These are phyloP conservation scores for Thielaviopsis punctulata DNA, from an alignment of 2,329 filamentous ascomycete genomes.

Conservation along the genomic window DNA sequence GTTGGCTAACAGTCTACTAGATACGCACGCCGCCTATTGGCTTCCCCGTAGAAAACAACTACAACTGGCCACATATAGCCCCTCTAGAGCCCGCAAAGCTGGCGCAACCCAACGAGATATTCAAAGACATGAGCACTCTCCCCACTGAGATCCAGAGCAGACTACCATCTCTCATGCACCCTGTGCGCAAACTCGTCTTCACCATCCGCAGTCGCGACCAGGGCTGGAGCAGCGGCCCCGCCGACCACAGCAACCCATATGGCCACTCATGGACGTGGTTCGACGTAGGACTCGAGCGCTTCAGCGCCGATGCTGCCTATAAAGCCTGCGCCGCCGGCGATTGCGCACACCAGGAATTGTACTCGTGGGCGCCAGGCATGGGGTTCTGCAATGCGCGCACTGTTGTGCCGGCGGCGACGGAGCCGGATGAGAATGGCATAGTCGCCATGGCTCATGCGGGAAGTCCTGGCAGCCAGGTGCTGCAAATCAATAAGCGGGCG, in stretches of 20 bases:
- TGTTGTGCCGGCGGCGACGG: conserved; percentile 19
- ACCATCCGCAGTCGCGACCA: conserved; percentile 40
- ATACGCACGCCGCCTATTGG: conserved; percentile 26
- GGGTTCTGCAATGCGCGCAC: conserved; percentile 22
- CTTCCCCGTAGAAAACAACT: too few species aligned
- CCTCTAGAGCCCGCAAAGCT: background rate
- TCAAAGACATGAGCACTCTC: background rate
- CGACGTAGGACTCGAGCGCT: conserved; percentile 41
- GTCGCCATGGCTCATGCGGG: conserved; percentile 24
- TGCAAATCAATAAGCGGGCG: conserved; percentile 31
- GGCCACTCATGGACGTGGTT: conserved; percentile 41
- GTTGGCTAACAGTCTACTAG: conserved; percentile 14
- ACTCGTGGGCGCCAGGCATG: conserved; percentile 12
- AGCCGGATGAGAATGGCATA: conserved; percentile 7
- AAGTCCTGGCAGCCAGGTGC: conserved; percentile 21
- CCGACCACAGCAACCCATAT: background rate
- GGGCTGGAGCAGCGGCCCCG: conserved; percentile 29
- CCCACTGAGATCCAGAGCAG: conserved; percentile 10
- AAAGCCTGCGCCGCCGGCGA: conserved; percentile 20
- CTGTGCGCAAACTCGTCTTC: conserved; percentile 45
- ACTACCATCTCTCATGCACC: conserved; percentile 25
- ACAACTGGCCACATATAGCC: too few species aligned
- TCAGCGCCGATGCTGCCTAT: conserved; percentile 16
- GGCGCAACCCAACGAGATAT: background rate
- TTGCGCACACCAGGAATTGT: background rate